These are phyloP conservation scores for Thamnidium elegans DNA, from an alignment of 192 early-diverging fungal species.

Conservation along the genomic window DNA sequence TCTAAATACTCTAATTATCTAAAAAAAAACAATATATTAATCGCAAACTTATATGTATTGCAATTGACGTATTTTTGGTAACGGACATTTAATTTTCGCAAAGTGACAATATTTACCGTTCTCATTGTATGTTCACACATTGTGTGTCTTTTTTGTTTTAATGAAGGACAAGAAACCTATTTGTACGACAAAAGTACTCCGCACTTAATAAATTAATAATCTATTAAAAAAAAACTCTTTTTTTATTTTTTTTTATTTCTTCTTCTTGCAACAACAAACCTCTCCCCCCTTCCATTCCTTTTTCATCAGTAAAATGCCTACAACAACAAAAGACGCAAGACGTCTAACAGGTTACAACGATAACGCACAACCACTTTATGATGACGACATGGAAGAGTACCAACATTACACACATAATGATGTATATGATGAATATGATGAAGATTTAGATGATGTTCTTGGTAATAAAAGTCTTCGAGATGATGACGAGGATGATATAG, in stretches of 20 bases:
- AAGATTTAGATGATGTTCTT: constrained; percentile 33
- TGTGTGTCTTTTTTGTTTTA: too few species aligned
- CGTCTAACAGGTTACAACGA: constrained; percentile 26
- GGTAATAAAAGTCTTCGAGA: not conserved
- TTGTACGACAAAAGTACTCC: too few species aligned
- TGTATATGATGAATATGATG: constrained; percentile 35
- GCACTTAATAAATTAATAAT: too few species aligned
- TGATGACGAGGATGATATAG: constrained; percentile 20
- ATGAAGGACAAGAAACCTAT: too few species aligned
- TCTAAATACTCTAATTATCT: too few species aligned
- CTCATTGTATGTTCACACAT: too few species aligned
- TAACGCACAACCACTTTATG: constrained; percentile 16
- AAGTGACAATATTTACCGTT: too few species aligned
- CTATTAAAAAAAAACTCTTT: not conserved
- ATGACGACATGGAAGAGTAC: constrained; percentile 26
- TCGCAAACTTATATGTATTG: too few species aligned
- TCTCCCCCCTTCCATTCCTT: constrained; percentile 14
- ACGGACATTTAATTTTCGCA: too few species aligned
- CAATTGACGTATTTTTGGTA: too few species aligned
- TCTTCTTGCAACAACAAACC: not conserved
- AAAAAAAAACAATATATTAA: too few species aligned
- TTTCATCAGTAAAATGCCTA: not conserved
- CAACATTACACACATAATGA: constrained; percentile 37
- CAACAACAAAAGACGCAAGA: constrained; percentile 10
- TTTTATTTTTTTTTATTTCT: constrained; percentile 5